These are phyloP conservation scores for Striga asiatica DNA, from an alignment of 257 asterid genomes.

Conservation along the genomic window DNA sequence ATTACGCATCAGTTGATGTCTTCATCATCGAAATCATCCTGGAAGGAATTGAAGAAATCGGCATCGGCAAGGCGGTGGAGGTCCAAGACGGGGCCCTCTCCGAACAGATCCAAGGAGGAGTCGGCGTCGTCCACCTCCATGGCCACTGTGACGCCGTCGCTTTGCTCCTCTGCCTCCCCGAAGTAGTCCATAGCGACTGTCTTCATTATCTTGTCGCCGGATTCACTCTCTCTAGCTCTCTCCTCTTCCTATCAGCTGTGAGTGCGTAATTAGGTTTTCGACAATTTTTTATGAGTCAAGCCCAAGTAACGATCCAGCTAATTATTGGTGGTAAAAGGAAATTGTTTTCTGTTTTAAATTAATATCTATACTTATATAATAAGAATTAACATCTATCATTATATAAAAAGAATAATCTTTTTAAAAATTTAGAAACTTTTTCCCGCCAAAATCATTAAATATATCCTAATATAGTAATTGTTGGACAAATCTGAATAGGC, in stretches of 20 bases:
- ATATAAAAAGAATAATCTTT: too few relatives aligned
- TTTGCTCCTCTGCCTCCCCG: background rate
- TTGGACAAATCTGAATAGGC: too few relatives aligned
- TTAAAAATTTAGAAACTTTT: too few relatives aligned
- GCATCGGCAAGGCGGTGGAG: conserved; percentile 36
- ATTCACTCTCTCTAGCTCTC: too few relatives aligned
- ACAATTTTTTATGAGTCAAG: too few relatives aligned
- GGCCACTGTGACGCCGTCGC: background rate
- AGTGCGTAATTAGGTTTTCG: background rate
- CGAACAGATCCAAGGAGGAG: conserved; percentile 41
- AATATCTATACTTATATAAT: too few relatives aligned
- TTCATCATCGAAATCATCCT: conserved; percentile 43
- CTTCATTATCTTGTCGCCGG: conserved; percentile 21
- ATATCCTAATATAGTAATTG: too few relatives aligned
- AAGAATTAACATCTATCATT: too few relatives aligned
- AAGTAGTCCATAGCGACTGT: background rate
- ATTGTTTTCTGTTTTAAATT: too few relatives aligned
- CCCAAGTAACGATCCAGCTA: too few relatives aligned
- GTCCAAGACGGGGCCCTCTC: conserved; percentile 37
- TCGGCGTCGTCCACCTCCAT: background rate
- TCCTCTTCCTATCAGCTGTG: background rate
- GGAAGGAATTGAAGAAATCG: conserved; percentile 37
- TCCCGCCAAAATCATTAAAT: too few relatives aligned
- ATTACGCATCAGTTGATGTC: conserved; percentile 30
- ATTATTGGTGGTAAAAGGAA: too few relatives aligned